Conservation (phyloP, 1,284 basidiomycete species). For the Apiotrichum porosum region DNA sequence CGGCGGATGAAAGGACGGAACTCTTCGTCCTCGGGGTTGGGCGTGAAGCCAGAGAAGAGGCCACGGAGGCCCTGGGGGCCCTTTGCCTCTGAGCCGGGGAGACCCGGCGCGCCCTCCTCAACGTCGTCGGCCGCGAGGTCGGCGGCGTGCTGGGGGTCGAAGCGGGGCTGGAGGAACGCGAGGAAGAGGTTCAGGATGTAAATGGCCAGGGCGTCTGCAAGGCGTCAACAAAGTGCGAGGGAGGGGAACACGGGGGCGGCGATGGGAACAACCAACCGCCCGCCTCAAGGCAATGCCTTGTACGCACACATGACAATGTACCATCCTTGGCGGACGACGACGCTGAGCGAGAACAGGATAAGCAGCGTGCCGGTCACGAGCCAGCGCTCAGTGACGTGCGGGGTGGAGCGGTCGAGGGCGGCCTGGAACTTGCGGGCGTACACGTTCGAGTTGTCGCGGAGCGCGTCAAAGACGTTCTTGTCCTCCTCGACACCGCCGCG, state of each 20-base stretch:
- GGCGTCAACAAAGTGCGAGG: neutral
- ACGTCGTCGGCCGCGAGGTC: conserved; percentile 92
- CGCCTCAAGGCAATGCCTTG: neutral
- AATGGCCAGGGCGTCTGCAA: conserved; percentile 75
- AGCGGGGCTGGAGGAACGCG: conserved; percentile 54
- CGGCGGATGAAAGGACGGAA: conserved; percentile 94
- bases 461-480: conserved; percentile 47
- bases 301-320: conserved; percentile 60
- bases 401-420: conserved; percentile 83
- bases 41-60: conserved; percentile 40
- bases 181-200: conserved; percentile 75
- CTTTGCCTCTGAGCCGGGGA: conserved; percentile 39
- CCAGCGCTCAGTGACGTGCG: conserved; percentile 85
- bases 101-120: conserved; percentile 74
- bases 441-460: conserved; percentile 45
- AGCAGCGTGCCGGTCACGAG: conserved; percentile 69
- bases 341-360: conserved; percentile 75
- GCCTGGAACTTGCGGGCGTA: conserved; percentile 60
- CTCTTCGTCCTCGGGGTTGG: conserved; percentile 62
- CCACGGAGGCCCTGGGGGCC: conserved; percentile 37
- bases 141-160: conserved; percentile 90
- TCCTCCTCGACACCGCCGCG: conserved; percentile 40
- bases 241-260: no score
- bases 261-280: no score
- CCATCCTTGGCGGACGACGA: conserved; percentile 88